A percentile compares a stretch with the other conserved stretches of the same genome.
phyloP scores from a whole-genome alignment of 2,329 filamentous ascomycete genomes.

The Talaromyces rugulosus region DNA sequence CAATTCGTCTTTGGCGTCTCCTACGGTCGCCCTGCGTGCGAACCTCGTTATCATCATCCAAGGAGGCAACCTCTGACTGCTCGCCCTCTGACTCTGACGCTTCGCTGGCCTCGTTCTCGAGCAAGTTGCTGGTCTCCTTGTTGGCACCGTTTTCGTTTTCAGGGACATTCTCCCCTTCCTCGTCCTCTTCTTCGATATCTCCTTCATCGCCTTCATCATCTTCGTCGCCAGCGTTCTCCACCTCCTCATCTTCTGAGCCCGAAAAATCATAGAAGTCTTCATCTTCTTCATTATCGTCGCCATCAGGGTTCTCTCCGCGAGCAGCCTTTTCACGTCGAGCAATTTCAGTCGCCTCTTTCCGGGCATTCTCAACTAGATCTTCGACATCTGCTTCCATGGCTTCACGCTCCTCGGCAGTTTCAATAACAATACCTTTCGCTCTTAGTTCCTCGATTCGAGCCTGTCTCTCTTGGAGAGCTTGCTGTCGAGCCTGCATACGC shows the following conservation, averaged over 20 bases:
- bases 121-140: conserved; percentile 25
- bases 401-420: conserved; percentile 82
- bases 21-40: conserved; percentile 41
- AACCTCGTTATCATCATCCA: conserved; percentile 39
- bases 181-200: conserved; percentile 16
- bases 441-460: conserved; percentile 72
- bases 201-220: conserved; percentile 26
- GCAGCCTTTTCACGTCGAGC: conserved; percentile 71
- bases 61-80: conserved; percentile 20
- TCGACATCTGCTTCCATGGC: conserved; percentile 79
- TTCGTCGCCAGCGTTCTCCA: conserved; percentile 32
- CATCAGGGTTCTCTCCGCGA: conserved; percentile 59
- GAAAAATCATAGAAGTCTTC: conserved; percentile 36
- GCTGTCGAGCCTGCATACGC: conserved; percentile 68
- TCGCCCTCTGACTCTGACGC: conserved; percentile 37
- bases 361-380: conserved; percentile 79
- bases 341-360: conserved; percentile 74
- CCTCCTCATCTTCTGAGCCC: conserved; percentile 43
- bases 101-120: conserved; percentile 36
- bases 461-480: conserved; percentile 73
- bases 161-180: conserved; percentile 9
- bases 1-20: conserved; percentile 53
- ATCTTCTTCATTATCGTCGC: conserved; percentile 45
- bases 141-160: conserved; percentile 19
- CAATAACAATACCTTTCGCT: conserved; percentile 73